Conservation (phyloP, 768 basidiomycete genomes). For the Dentipellis fragilis region DNA sequence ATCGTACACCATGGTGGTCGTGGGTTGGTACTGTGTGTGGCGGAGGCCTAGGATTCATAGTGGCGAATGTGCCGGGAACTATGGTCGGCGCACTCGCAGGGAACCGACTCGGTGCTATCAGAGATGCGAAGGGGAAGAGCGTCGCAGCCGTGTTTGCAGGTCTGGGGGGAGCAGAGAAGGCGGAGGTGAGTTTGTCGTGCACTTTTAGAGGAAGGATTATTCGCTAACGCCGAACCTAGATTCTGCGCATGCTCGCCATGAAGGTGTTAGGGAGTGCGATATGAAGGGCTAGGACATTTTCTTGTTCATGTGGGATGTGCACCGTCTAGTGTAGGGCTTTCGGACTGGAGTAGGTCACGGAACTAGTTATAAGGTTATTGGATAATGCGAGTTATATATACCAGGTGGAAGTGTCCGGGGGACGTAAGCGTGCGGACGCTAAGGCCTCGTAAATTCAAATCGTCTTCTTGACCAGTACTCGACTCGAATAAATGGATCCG, state of each 20-base stretch:
- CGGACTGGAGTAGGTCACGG: background rate
- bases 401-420: too few relatives aligned
- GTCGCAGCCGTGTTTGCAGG: slow-evolving; percentile 82
- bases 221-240: slow-evolving; percentile 31
- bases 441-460: too few relatives aligned
- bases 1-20: slow-evolving; percentile 63
- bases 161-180: slow-evolving; percentile 70
- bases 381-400: too few relatives aligned
- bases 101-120: slow-evolving; percentile 81
- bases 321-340: background rate
- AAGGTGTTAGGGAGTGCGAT: slow-evolving; percentile 58
- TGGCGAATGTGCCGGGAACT: slow-evolving; percentile 78
- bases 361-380: too few relatives aligned
- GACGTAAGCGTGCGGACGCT: too few relatives aligned
- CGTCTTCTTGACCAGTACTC: too few relatives aligned
- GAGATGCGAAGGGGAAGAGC: slow-evolving; percentile 92
- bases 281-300: background rate
- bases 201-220: background rate
- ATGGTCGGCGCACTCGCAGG: slow-evolving; percentile 83
- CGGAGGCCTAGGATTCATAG: slow-evolving; percentile 35
- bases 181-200: slow-evolving; percentile 48
- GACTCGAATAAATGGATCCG: too few relatives aligned
- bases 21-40: slow-evolving; percentile 66
- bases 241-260: slow-evolving; percentile 69
- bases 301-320: background rate